Evolutionary conservation across 2,329 filamentous ascomycete species (phyloP).

Genomic region (Pestalotiopsis sp.): DNA sequence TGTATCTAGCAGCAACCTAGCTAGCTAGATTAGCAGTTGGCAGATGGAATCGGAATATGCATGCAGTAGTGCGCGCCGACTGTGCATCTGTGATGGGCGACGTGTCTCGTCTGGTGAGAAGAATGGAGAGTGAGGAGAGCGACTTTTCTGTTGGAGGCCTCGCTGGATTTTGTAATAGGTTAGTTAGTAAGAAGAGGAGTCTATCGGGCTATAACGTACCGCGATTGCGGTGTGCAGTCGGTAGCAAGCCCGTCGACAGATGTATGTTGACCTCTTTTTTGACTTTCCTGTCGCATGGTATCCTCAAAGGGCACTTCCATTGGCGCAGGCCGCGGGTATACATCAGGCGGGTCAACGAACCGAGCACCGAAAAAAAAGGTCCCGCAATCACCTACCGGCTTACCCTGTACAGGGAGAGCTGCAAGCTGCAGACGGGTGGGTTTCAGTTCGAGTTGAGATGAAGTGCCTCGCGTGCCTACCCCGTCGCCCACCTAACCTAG

Average conservation of each 20-base stretch:
- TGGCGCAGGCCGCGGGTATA: background rate
- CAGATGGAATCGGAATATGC: background rate
- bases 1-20: background rate
- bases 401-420: background rate
- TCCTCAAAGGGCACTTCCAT: background rate
- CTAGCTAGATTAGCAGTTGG: background rate
- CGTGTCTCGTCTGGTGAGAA: background rate
- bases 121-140: background rate
- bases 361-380: background rate
- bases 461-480: background rate
- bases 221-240: background rate
- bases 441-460: background rate
- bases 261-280: background rate
- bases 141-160: background rate
- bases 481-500: background rate
- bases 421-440: background rate
- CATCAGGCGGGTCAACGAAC: background rate
- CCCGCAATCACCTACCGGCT: background rate
- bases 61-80: background rate
- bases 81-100: background rate
- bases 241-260: background rate
- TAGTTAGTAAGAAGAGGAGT: background rate
- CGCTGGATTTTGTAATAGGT: background rate
- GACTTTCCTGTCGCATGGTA: background rate
- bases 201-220: background rate